Evolutionary conservation across 2,329 filamentous ascomycete genomes (phyloP).

Genomic region (Fonsecaea nubica): DNA sequence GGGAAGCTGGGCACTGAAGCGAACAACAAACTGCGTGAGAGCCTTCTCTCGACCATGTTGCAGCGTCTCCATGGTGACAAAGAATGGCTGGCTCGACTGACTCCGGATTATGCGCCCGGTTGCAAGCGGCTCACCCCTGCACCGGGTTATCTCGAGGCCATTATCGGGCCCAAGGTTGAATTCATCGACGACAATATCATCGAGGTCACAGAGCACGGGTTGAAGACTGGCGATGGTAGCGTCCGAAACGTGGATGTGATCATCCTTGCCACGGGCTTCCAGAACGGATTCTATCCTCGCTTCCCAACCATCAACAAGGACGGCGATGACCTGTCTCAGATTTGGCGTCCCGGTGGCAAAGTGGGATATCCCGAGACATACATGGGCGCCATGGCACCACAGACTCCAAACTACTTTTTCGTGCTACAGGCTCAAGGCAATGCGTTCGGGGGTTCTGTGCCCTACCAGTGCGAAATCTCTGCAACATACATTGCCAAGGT

Average conservation of each 20-base stretch:
- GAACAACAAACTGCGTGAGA: slow-evolving; percentile 1
- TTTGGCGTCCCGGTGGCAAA: slow-evolving; percentile 41
- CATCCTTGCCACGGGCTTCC: slow-evolving; percentile 47
- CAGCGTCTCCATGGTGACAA: slow-evolving; percentile 10
- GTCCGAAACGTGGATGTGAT: slow-evolving; percentile 44
- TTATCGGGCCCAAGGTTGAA: slow-evolving; percentile 37
- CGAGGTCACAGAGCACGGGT: slow-evolving; percentile 34
- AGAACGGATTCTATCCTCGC: slow-evolving; percentile 44
- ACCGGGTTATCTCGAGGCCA: slow-evolving; percentile 37
- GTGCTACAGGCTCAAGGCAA: slow-evolving; percentile 42
- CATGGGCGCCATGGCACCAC: slow-evolving; percentile 43
- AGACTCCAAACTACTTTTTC: slow-evolving; percentile 44
- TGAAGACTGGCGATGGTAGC: slow-evolving; percentile 44
- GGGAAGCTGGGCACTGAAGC: not conserved
- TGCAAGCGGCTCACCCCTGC: slow-evolving; percentile 36
- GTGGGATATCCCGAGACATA: slow-evolving; percentile 43
- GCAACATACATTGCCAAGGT: slow-evolving; percentile 20
- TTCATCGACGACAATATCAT: slow-evolving; percentile 34
- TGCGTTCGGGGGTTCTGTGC: slow-evolving; percentile 38
- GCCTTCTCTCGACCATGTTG: not conserved
- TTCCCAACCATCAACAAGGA: slow-evolving; percentile 43
- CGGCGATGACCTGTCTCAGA: slow-evolving; percentile 41
- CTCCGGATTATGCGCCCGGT: slow-evolving; percentile 26
- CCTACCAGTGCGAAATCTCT: slow-evolving; percentile 10
- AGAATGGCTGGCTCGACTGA: slow-evolving; percentile 18